Base-by-base conservation (phyloP, 106 monocot genomes). In the Allium sativum region DNA sequence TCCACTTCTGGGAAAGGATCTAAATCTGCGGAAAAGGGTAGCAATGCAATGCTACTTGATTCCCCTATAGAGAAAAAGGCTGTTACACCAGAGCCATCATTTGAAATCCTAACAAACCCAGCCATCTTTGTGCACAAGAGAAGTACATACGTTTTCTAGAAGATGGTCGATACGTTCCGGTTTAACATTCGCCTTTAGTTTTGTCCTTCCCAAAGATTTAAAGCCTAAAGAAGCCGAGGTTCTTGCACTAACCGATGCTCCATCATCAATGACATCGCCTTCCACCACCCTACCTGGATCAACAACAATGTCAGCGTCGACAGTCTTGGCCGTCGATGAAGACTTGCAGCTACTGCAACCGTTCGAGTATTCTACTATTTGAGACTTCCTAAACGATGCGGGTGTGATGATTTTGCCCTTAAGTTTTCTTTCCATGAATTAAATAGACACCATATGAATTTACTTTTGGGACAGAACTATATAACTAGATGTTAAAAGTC, bases 311-410 rank as follows among this genome's bases (percentile, higher is more conserved):
- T 72, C 77, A 8, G 73, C 72, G 15, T 60, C 84, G 6, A 66
- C 85, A 7, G 77, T 87, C 9, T 84, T 96, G 90, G 79, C 87
- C 0, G 78, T 91, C 12, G 90, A 95, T 18, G 95, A 91, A 21
- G 95, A 96, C 66, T 90, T 90, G 45, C 90, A 81, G 17, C 90
- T 90, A 7, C 95, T 90, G 0, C 95, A 87, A 47, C 79, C 95
- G 12, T 96, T 96, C 42, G 95, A 96, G 48, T 96, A 87, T 48
- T 68, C 73, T 5, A 45, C 76, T 91, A 85, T 41, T 31, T 41
- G 9, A 10, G 2, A 18, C 7, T 0, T 15, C 42, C 0, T 8
- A 22, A 50, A 69, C 31, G 67, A 21, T 22, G 46, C 7, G n/a
- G 43, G 16, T 55, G 54, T 54, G 17, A 10, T 18, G 54, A 20